Conservation (phyloP, 2,329 filamentous ascomycete species). For the Basipetospora chlamydospora region DNA sequence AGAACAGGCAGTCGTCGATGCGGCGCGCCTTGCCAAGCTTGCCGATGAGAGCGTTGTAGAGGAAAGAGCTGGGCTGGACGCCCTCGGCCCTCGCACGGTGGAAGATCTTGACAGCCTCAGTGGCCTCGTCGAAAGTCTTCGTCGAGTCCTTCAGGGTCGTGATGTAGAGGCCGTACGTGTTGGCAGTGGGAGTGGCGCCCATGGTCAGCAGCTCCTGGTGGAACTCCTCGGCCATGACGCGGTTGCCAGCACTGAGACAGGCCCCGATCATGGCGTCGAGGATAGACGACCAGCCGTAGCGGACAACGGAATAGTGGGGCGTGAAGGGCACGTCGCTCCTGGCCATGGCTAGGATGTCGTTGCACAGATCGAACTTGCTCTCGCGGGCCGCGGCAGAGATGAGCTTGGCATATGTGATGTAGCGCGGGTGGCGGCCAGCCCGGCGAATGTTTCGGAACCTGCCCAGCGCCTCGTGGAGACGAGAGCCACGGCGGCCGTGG, state of each 20-base stretch:
- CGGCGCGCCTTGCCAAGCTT: constrained; percentile 96
- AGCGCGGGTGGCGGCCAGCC: constrained; percentile 77
- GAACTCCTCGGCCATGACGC: constrained; percentile 67
- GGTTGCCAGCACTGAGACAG: constrained; percentile 70
- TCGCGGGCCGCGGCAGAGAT: constrained; percentile 82
- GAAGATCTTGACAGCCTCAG: constrained; percentile 95
- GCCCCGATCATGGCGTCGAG: constrained; percentile 93
- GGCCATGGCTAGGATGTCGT: constrained; percentile 81
- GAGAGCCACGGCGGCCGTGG: constrained; percentile 55
- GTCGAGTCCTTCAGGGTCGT: constrained; percentile 96
- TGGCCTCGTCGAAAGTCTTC: constrained; percentile 95
- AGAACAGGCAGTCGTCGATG: constrained; percentile 95
- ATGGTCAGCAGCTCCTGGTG: constrained; percentile 86
- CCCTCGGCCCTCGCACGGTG: constrained; percentile 84
- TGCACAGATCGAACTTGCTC: constrained; percentile 64
- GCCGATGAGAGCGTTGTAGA: constrained; percentile 96
- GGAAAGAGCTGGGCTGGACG: constrained; percentile 88
- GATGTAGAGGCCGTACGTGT: constrained; percentile 97
- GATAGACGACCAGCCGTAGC: constrained; percentile 93
- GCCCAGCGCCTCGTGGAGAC: constrained; percentile 64
- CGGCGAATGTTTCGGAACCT: constrained; percentile 90
- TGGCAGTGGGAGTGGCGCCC: constrained; percentile 82
- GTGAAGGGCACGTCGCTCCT: constrained; percentile 76
- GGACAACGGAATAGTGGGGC: constrained; percentile 70
- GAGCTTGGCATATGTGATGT: constrained; percentile 93